Percentiles rank a stretch among this genome's conserved stretches.
phyloP scores from a whole-genome alignment of 2,329 filamentous ascomycete genomes.

The Neofusicoccum sp. region DNA sequence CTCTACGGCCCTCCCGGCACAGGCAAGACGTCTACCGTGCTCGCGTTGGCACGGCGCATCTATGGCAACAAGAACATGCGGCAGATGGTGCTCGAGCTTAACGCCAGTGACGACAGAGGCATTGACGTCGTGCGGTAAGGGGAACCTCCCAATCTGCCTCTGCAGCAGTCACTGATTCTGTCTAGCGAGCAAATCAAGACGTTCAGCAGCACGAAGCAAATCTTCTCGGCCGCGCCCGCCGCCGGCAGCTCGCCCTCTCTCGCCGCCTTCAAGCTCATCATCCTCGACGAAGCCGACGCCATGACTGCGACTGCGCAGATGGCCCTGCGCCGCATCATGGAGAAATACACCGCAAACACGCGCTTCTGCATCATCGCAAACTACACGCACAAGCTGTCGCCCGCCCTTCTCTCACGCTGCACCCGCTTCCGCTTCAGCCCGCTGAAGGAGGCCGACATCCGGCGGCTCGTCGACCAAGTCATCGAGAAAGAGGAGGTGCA shows the following conservation, averaged over 20 bases:
- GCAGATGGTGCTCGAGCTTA: constrained; percentile 98
- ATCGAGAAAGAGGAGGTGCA: constrained; percentile 84
- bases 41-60: constrained; percentile 89
- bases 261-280: constrained; percentile 90
- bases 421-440: constrained; percentile 95
- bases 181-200: constrained; percentile 92
- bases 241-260: constrained; percentile 54
- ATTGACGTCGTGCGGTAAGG: constrained; percentile 83
- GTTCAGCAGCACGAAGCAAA: constrained; percentile 96
- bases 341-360: constrained; percentile 98
- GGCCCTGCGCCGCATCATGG: constrained; percentile 96
- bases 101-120: constrained; percentile 94
- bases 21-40: constrained; percentile 94
- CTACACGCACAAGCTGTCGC: constrained; percentile 96
- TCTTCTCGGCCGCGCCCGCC: constrained; percentile 70
- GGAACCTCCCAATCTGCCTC: background rate
- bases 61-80: constrained; percentile 91
- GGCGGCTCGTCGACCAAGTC: constrained; percentile 83
- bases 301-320: constrained; percentile 99
- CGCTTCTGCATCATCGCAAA: constrained; percentile 98
- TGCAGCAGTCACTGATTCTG: background rate
- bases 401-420: constrained; percentile 87
- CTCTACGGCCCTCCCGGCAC: constrained; percentile 96
- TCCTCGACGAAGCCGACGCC: constrained; percentile 97
- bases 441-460: constrained; percentile 84